These are phyloP conservation scores for Epichloe scottii DNA, from an alignment of 2,329 filamentous ascomycete genomes.

Conservation along the genomic window DNA sequence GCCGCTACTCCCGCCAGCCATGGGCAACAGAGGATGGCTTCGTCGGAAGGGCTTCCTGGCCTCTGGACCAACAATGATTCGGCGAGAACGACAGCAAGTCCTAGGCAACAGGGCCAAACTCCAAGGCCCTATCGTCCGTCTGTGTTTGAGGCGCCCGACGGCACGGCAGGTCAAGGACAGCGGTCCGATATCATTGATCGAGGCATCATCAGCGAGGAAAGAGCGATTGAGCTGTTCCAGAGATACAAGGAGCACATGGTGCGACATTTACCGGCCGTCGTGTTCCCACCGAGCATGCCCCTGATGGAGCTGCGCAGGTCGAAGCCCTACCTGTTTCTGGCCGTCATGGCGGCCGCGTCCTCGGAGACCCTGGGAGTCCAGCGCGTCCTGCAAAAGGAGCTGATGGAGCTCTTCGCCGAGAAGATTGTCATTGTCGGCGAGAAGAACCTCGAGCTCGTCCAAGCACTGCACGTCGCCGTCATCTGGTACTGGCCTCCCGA, in stretches of 20 bases:
- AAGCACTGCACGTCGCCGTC: slow-evolving; percentile 62
- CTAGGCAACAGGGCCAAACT: not conserved
- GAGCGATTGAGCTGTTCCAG: slow-evolving; percentile 41
- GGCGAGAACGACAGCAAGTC: not conserved
- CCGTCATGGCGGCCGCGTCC: slow-evolving; percentile 54
- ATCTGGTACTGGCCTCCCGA: slow-evolving; percentile 81
- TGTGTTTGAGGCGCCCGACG: not conserved
- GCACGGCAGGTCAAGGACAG: not conserved
- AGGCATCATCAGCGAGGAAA: slow-evolving; percentile 42
- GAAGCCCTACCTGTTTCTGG: slow-evolving; percentile 57
- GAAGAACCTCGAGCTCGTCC: slow-evolving; percentile 73
- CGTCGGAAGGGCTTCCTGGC: not conserved
- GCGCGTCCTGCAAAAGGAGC: slow-evolving; percentile 49
- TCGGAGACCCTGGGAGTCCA: slow-evolving; percentile 46
- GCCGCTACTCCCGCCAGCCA: no score
- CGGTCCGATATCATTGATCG: slow-evolving; percentile 42
- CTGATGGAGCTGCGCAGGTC: slow-evolving; percentile 41
- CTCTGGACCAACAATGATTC: not conserved
- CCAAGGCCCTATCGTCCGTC: not conserved
- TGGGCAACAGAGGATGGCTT: not conserved
- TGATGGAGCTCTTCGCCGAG: slow-evolving; percentile 63
- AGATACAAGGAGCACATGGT: slow-evolving; percentile 49
- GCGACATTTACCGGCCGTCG: slow-evolving; percentile 48
- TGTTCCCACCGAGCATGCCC: slow-evolving; percentile 42
- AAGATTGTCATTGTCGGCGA: slow-evolving; percentile 62